phyloP scores from a whole-genome alignment of 140 eudicot species.

The Anethum foeniculum region DNA sequence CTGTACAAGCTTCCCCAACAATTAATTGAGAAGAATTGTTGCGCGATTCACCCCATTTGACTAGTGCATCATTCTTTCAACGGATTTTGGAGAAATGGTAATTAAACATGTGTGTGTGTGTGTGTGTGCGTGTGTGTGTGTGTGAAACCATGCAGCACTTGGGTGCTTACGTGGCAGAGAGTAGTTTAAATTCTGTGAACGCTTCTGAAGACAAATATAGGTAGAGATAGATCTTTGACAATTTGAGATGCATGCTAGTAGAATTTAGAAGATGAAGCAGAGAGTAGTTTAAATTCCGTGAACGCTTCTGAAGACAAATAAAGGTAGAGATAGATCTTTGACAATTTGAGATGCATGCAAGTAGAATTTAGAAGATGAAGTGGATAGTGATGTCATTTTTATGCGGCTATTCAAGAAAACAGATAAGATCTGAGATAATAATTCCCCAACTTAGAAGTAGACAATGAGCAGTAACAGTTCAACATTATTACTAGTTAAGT shows the following conservation, averaged over 20 bases:
- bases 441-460: background rate
- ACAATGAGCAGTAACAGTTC: conserved; percentile 2
- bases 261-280: background rate
- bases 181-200: background rate
- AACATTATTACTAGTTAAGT: background rate
- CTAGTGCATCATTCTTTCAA: background rate
- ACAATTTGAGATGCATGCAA: background rate
- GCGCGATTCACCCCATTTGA: background rate
- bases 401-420: background rate
- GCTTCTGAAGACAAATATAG: background rate
- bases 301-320: background rate
- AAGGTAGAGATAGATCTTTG: background rate
- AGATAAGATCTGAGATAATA: background rate
- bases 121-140: background rate
- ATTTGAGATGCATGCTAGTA: background rate
- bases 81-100: background rate
- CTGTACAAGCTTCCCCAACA: background rate
- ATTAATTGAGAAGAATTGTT: background rate
- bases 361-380: background rate
- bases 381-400: conserved; percentile 6
- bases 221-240: background rate
- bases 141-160: background rate
- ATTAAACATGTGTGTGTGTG: background rate
- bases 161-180: conserved; percentile 1
- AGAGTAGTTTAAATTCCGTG: background rate